A percentile compares a stretch with the other conserved stretches of the same genome.
These are phyloP conservation scores for Acanthamoeba divionensis DNA, from an alignment of 208 protist genomes.

Conservation along the genomic window DNA sequence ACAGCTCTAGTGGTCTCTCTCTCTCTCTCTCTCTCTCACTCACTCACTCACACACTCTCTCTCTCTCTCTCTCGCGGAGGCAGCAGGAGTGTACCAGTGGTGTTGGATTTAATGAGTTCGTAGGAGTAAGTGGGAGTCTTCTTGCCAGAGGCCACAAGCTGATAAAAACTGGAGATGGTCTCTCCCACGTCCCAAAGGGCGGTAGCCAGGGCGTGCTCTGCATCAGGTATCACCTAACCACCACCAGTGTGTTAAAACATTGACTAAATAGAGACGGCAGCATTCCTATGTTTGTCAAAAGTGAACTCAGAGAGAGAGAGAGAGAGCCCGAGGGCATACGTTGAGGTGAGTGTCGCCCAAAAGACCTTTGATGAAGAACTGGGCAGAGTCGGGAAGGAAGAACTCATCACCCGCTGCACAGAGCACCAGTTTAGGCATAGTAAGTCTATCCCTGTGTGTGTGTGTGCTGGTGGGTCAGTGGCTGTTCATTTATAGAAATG, in stretches of 20 bases:
- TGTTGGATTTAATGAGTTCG: background rate
- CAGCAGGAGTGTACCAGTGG: background rate
- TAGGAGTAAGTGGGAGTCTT: background rate
- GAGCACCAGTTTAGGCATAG: slow-evolving; percentile 31
- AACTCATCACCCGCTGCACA: slow-evolving; percentile 61
- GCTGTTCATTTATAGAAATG: too few species aligned
- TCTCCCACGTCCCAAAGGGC: background rate
- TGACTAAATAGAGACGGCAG: too few species aligned
- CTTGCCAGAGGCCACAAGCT: background rate
- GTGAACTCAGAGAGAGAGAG: too few species aligned
- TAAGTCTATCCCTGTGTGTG: slow-evolving; percentile 2
- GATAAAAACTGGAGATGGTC: background rate
- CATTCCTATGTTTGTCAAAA: background rate
- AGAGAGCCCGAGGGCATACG: too few species aligned
- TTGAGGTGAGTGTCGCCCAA: slow-evolving; percentile 50
- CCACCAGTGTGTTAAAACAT: background rate
- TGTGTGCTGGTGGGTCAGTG: too few species aligned
- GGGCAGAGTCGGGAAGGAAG: slow-evolving; percentile 59
- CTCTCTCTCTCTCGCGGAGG: too few species aligned
- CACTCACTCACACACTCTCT: too few species aligned
- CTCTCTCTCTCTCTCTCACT: too few species aligned
- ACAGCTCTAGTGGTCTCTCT: too few species aligned
- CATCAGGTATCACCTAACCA: background rate
- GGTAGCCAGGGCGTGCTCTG: background rate
- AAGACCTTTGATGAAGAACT: slow-evolving; percentile 55